Evolutionary conservation across 345 rosid species (phyloP), one percentile per base, ranked within the genome.

Genomic region (Rhodomyrtus tomentosa): DNA sequence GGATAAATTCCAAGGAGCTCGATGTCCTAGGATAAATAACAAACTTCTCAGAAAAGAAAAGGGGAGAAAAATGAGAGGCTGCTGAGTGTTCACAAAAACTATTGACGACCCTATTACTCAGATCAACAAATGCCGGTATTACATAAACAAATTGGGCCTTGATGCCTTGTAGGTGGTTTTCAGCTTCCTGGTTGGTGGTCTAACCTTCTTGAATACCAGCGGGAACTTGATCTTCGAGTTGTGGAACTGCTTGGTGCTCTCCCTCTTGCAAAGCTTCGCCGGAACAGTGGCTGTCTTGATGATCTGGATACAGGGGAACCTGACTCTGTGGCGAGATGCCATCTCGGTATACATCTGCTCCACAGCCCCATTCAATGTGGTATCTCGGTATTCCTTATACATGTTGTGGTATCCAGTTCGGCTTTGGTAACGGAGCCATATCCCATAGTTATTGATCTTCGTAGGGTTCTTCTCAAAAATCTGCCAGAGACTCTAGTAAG

Each of bases 211-310:
- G 83, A 86, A 87, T 62, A 89, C 85, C 84, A 87, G 76, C 14
- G 91, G 91, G 81, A 89, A 89, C 91, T 86, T 89, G 82, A 89
- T 87, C 84, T 89, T 87, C 2, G 89, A 87, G 54, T 89, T 87
- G 84, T 89, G 91, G 79, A 89, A 89, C 42, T 89, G 91, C 86
- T 87, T 89, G 50, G 87, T 86, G 85, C 89, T 89, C 81, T 89
- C 91, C 80, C 91, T 87, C 88, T 89, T 89, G 87, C 91, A 89
- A 0, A 89, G 91, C 89, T 87, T 89, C 3, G 91, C 89, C 1
- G 87, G 89, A 51, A 89, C 62, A 18, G 91, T 89, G 15, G 88
- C 89, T 9, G 89, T 89, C 86, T 89, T 87, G 82, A 89, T 89
- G 80, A 89, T 86, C 87, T 89, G 89, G 50, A 89, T 89, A 83